Evolutionary conservation across 257 asterid genomes (phyloP), one percentile per base, ranked within the genome.

Genomic region (Przewalskia tangutica): DNA sequence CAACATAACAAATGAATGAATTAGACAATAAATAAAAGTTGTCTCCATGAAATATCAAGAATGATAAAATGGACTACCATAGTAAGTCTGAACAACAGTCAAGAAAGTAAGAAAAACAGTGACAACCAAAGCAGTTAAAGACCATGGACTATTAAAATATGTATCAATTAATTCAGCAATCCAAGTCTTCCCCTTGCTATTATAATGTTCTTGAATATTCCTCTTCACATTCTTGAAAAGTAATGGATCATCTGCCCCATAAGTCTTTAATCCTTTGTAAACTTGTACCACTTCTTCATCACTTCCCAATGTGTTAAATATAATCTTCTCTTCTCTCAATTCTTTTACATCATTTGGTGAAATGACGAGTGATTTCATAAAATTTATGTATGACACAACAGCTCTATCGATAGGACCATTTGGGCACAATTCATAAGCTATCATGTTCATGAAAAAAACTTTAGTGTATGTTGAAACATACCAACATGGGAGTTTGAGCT

Each of bases 301-400:
- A 36, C 84, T 79, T 0, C 87, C 84, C 0, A 89, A 81, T 16
- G 11, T 58, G 65, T 84, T 81, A 48, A 62, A 27, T 27, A 87
- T n/a, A 3, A 89, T 85, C 20, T 46, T 63, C 56, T 56, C 38
- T 32, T 84, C 85, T 23, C 89, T 58, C 66, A 86, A 62, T 62
- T 88, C 91, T 46, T 78, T 85, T 36, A 84, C 91, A 34, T 86
- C 92, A 14, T 77, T 75, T 0, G 86, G 77, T 7, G 55, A 36
- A 16, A 75, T 82, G 0, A 89, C 59, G 4, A 83, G 80, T 13
- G 89, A 86, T 76, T 86, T 87, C 84, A 89, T 85, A 81, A 89
- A 65, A 27, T 64, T 84, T 13, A 89, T 54, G 65, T 80, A 89
- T 0, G 87, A 67, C 2, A 75, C 4, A 42, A 89, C 67, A 4